Evolutionary conservation across 2,329 filamentous ascomycete genomes (phyloP).

Genomic region (Cordyceps militaris): DNA sequence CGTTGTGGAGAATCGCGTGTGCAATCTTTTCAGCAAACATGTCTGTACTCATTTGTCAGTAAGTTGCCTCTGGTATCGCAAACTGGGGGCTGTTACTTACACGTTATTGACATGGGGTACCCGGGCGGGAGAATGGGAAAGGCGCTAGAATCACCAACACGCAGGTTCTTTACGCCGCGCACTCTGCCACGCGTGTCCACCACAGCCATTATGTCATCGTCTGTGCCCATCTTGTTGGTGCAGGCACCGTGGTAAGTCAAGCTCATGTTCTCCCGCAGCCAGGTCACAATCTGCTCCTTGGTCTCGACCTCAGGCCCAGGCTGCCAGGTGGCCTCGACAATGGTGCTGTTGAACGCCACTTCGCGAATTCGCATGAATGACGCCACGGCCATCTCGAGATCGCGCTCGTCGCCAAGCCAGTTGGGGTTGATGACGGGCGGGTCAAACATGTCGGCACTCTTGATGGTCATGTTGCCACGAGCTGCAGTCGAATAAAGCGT

Average conservation of each 20-base stretch:
- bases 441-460: background rate
- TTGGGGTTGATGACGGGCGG: background rate
- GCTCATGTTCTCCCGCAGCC: background rate
- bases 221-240: background rate
- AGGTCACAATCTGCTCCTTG: background rate
- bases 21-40: constrained; percentile 9
- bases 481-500: background rate
- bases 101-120: background rate
- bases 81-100: background rate
- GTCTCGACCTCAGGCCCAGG: background rate
- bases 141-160: background rate
- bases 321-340: background rate
- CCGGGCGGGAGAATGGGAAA: background rate
- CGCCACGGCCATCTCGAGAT: background rate
- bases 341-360: background rate
- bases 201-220: background rate
- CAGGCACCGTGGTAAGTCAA: background rate
- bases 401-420: background rate
- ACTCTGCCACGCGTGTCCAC: background rate
- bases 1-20: background rate
- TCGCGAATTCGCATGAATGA: background rate
- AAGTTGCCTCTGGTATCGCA: background rate
- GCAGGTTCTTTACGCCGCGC: background rate
- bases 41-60: background rate
- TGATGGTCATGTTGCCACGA: constrained; percentile 2